phyloP scores from a whole-genome alignment of 352 stramenopile genomes.

The Saprolegnia diclina region DNA sequence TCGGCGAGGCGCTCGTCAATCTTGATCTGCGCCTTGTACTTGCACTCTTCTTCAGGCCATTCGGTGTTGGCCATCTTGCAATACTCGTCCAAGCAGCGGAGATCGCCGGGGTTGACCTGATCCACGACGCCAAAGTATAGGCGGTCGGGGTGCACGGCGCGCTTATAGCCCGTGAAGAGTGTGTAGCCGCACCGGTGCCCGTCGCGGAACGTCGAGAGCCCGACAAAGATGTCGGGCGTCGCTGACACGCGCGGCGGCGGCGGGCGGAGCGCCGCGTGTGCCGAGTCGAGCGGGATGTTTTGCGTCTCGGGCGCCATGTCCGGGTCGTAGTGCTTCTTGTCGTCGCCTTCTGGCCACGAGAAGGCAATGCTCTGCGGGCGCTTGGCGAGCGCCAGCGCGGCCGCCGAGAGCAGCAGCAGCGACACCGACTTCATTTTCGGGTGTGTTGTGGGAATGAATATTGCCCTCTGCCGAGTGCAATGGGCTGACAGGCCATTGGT shows the following conservation, averaged over 20 bases:
- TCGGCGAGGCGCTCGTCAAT: slow-evolving; percentile 59
- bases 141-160: slow-evolving; percentile 57
- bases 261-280: slow-evolving; percentile 26
- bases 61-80: slow-evolving; percentile 65
- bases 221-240: slow-evolving; percentile 62
- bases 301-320: slow-evolving; percentile 13
- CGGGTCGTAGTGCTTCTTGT: slow-evolving; percentile 20
- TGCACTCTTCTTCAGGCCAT: slow-evolving; percentile 59
- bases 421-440: not conserved
- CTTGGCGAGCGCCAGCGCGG: not conserved
- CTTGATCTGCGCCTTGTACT: slow-evolving; percentile 63
- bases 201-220: slow-evolving; percentile 77
- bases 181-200: slow-evolving; percentile 75
- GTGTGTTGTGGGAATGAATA: too few relatives aligned
- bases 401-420: not conserved
- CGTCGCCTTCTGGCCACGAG: slow-evolving; percentile 20
- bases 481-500: not conserved
- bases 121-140: slow-evolving; percentile 80
- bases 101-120: slow-evolving; percentile 67
- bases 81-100: slow-evolving; percentile 65
- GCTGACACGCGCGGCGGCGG: slow-evolving; percentile 42
- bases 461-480: too few relatives aligned
- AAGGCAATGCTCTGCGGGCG: slow-evolving; percentile 24
- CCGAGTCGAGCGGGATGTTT: slow-evolving; percentile 10
- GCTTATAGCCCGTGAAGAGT: slow-evolving; percentile 70